Conservation (phyloP, 805 yeast species). For the Lipomyces anomalus region DNA sequence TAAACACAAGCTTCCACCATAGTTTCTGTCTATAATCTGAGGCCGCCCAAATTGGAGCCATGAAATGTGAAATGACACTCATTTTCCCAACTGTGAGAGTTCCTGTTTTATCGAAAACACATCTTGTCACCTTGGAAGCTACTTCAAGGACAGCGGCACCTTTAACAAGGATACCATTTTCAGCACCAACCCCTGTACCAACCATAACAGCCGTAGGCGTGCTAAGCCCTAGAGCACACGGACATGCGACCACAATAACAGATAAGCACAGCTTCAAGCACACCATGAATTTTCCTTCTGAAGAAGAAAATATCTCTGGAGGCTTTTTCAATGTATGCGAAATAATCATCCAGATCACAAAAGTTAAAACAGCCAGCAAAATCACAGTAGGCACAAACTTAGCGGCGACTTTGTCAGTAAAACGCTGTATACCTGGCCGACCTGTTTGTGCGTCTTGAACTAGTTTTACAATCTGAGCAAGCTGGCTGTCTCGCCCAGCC, state of each 20-base stretch:
- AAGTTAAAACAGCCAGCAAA: conserved; percentile 56
- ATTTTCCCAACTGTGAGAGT: conserved; percentile 84
- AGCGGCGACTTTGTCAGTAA: conserved; percentile 79
- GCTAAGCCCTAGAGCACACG: conserved; percentile 94
- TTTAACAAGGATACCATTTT: conserved; percentile 80
- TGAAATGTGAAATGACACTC: conserved; percentile 37
- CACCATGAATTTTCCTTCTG: conserved; percentile 54
- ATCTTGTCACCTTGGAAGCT: conserved; percentile 56
- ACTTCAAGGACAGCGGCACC: conserved; percentile 86
- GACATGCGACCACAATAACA: conserved; percentile 96
- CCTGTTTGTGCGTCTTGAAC: conserved; percentile 86
- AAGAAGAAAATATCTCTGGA: conserved; percentile 44
- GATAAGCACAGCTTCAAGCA: conserved; percentile 79
- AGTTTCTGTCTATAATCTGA: conserved; percentile 17
- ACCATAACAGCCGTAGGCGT: conserved; percentile 99
- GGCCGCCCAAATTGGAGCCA: conserved; percentile 10
- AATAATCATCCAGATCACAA: conserved; percentile 53
- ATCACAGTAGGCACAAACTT: conserved; percentile 77
- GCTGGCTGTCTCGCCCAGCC: conserved; percentile 78
- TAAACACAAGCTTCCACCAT: conserved; percentile 52
- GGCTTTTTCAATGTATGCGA: conserved; percentile 35
- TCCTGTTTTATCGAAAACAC: conserved; percentile 93
- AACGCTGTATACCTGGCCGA: conserved; percentile 85
- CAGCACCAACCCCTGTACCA: conserved; percentile 94
- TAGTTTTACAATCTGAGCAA: conserved; percentile 77